These are phyloP conservation scores for Coffea eugenioides DNA, from an alignment of 257 asterid species.

Conservation along the genomic window DNA sequence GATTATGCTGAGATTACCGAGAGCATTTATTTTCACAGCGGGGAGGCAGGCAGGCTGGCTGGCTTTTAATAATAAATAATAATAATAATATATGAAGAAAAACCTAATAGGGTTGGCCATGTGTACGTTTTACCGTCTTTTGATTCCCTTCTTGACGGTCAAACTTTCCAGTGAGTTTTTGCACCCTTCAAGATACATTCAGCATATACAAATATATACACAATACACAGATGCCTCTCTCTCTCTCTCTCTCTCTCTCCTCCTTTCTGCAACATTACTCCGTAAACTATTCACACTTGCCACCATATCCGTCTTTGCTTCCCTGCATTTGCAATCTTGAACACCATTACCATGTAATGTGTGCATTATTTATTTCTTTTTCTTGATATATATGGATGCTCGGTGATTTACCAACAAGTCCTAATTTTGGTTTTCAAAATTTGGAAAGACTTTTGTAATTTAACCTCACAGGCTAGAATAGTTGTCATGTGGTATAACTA, in stretches of 20 bases:
- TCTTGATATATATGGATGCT: no score
- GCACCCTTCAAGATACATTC: slow-evolving; percentile 43
- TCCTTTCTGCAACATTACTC: slow-evolving; percentile 7
- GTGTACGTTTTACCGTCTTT: slow-evolving; percentile 53
- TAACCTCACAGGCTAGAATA: not conserved
- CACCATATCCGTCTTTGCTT: not conserved
- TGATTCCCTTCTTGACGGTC: slow-evolving; percentile 65
- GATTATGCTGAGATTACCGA: slow-evolving; percentile 45
- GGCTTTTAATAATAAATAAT: no score
- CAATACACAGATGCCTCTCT: not conserved
- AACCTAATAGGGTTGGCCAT: slow-evolving; percentile 27
- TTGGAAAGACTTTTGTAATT: not conserved
- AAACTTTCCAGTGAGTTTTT: slow-evolving; percentile 44
- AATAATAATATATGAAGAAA: slow-evolving; percentile 7
- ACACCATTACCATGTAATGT: not conserved
- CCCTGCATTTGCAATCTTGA: not conserved
- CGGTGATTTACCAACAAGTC: no score
- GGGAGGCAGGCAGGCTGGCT: slow-evolving; percentile 13
- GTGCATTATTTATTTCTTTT: no score
- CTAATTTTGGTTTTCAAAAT: no score
- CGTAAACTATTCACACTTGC: slow-evolving; percentile 29
- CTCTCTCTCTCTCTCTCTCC: slow-evolving; percentile 1
- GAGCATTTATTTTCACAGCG: slow-evolving; percentile 21
- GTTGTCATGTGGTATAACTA: not conserved
- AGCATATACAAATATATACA: not conserved